Percentiles rank a stretch among this genome's conserved stretches.
Evolutionary conservation across 345 rosid genomes (phyloP).

Genomic region (Hibiscus mutabilis): DNA sequence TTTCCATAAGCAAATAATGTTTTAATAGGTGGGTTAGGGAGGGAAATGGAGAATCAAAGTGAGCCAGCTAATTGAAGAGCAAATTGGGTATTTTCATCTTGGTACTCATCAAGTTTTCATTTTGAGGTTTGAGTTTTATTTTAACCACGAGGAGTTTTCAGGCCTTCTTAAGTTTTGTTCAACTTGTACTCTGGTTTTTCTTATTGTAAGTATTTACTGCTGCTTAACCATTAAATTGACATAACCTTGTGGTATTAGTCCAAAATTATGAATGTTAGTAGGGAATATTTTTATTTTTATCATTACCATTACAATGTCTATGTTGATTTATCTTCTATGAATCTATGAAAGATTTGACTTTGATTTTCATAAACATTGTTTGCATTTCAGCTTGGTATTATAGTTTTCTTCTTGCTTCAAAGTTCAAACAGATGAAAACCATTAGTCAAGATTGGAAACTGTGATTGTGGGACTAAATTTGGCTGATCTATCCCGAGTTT

Average conservation of each 20-base stretch:
- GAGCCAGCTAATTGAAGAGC: neutral
- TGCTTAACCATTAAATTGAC: too few species aligned
- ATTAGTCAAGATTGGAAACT: neutral
- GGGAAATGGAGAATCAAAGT: slow-evolving; percentile 57
- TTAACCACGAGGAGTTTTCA: too few species aligned
- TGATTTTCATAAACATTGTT: neutral
- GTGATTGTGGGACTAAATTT: neutral
- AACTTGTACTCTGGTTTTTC: neutral
- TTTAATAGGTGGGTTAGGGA: too few species aligned
- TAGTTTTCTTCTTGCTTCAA: neutral
- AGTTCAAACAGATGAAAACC: neutral
- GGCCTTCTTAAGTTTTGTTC: neutral
- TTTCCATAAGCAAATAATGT: too few species aligned
- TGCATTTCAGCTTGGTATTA: neutral
- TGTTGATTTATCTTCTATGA: neutral
- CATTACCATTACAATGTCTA: neutral
- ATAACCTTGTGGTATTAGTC: neutral
- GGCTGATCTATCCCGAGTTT: neutral
- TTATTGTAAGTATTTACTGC: neutral
- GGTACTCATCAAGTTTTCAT: too few species aligned
- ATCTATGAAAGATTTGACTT: neutral
- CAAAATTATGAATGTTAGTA: neutral
- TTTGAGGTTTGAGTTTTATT: too few species aligned
- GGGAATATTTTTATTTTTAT: neutral
- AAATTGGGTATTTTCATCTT: neutral